A percentile compares a stretch with the other conserved stretches of the same genome.
phyloP scores from a whole-genome alignment of 1,139 yeast species.

The Scheffersomyces lignicola region DNA sequence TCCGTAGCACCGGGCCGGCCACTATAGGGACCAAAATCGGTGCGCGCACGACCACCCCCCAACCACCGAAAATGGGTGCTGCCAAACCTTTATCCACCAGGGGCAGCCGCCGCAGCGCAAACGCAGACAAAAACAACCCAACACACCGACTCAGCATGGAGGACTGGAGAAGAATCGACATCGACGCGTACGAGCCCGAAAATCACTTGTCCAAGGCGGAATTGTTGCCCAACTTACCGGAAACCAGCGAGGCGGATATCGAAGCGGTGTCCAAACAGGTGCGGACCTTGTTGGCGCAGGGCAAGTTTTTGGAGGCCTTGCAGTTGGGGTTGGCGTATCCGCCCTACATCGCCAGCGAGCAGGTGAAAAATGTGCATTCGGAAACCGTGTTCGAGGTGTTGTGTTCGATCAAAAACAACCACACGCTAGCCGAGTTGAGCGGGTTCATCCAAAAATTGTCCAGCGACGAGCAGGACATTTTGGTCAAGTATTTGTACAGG shows the following conservation, averaged over 20 bases:
- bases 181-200: conserved; percentile 88
- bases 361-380: conserved; percentile 49
- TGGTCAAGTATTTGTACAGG: conserved; percentile 82
- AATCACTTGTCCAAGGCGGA: conserved; percentile 65
- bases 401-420: conserved; percentile 66
- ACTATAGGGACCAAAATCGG: too few species aligned
- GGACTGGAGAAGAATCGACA: conserved; percentile 80
- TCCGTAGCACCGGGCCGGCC: too few species aligned
- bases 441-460: conserved; percentile 58
- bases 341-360: conserved; percentile 76
- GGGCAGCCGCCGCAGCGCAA: too few species aligned
- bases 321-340: conserved; percentile 65
- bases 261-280: conserved; percentile 56
- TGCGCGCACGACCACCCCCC: too few species aligned
- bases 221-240: conserved; percentile 49
- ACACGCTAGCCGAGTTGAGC: conserved; percentile 56
- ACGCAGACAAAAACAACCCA: too few species aligned
- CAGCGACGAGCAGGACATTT: conserved; percentile 69
- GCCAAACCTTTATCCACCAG: too few species aligned
- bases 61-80: too few species aligned
- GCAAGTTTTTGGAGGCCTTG: conserved; percentile 70
- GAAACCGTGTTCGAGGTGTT: conserved; percentile 73
- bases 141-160: too few species aligned
- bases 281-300: conserved; percentile 66
- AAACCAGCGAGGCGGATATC: conserved; percentile 49